Base-by-base conservation (phyloP, 306 rosid genomes). In the Acacia confusa region DNA sequence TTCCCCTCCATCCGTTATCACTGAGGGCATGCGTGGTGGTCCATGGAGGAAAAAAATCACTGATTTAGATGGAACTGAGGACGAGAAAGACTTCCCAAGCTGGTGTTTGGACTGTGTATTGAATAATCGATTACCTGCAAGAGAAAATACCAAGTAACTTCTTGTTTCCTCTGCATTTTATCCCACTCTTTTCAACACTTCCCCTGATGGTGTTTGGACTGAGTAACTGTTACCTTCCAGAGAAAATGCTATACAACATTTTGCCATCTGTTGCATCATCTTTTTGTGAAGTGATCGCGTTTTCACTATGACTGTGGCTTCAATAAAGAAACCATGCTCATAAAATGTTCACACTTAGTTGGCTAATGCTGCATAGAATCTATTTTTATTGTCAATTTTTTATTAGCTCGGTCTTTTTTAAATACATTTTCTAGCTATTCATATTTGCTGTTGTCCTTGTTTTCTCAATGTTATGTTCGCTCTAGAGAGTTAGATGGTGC, bases 21-120 rank as follows among this genome's bases (percentile, higher is more conserved):
- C 95, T 4, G 98, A 94, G 91, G 98, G 98, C 53, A 86, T 89
- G 44, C 88, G 90, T 53, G 98, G 98, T 74, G 98, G 97, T 67
- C 92, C 97, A 6, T 94, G 97, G 98, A 92, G 98, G 63, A 94
- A 88, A 86, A 92, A 92, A 81, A 84, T 89, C 66, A 92, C 93
- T 65, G 95, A 90, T 73, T 80, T 94, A 81, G 93, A 91, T 84
- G 98, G 95, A 81, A 83, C 92, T 81, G 93, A 92, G 88, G 95
- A 94, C 82, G 98, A 94, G 67, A 94, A 90, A 79, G 94, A 90
- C 78, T 85, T 94, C 52, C 98, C 97, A 4, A 85, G 85, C 88
- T 94, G 98, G 98, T 89, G 92, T 89, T 70, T 92, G 79, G 98
- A 94, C 61, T 94, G 94, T 32, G 86, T 94, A 53, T 92, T 94